Evolutionary conservation across 2,329 filamentous ascomycete genomes (phyloP).

Genomic region (Clathrospora elynae): DNA sequence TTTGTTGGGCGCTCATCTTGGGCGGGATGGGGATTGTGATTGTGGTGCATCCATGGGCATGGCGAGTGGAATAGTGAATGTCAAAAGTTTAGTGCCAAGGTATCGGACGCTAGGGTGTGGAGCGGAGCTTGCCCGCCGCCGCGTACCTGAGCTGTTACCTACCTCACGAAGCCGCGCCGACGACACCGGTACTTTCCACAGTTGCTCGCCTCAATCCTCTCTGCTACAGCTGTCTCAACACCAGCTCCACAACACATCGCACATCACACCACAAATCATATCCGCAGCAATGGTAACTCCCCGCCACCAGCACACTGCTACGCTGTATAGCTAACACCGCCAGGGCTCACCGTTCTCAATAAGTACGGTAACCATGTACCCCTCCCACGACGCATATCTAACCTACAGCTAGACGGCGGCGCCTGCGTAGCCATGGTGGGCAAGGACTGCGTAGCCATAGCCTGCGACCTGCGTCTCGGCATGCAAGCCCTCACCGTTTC

Average conservation of each 20-base stretch:
- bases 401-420: conserved; percentile 70
- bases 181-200: conserved; percentile 7
- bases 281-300: conserved; percentile 47
- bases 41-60: neutral
- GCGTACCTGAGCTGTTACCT: conserved; percentile 31
- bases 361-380: conserved; percentile 63
- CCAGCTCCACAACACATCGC: conserved; percentile 10
- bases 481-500: conserved; percentile 95
- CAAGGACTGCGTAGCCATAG: conserved; percentile 99
- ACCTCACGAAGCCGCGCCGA: conserved; percentile 11
- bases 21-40: conserved; percentile 14
- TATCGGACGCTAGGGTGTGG: conserved; percentile 3
- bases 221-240: neutral
- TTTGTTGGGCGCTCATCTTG: conserved; percentile 39
- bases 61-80: conserved; percentile 5
- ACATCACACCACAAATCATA: too few relatives aligned
- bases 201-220: neutral
- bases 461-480: conserved; percentile 96
- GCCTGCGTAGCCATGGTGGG: conserved; percentile 98
- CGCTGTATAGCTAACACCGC: conserved; percentile 39
- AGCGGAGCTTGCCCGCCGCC: conserved; percentile 23
- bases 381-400: conserved; percentile 8
- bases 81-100: conserved; percentile 24
- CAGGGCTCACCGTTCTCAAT: conserved; percentile 93
- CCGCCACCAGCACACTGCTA: conserved; percentile 7